phyloP scores from a whole-genome alignment of 495 filamentous ascomycete species.

The Penicillium goetzii region DNA sequence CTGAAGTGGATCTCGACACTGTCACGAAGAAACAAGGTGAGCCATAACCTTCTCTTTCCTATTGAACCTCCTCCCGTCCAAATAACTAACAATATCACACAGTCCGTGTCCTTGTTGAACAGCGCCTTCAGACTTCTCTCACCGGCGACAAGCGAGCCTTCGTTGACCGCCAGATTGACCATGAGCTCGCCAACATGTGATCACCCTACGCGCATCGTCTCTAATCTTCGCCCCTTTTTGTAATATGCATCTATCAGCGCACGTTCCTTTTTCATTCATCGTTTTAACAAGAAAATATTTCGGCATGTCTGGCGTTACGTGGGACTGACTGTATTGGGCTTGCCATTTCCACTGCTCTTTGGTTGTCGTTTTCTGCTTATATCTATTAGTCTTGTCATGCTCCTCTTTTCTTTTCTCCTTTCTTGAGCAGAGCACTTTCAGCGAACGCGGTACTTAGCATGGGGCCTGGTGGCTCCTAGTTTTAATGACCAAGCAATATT shows the following conservation, averaged over 20 bases:
- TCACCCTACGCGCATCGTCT: constrained; percentile 5
- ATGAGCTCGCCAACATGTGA: constrained; percentile 92
- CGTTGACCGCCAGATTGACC: constrained; percentile 89
- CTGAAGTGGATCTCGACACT: constrained; percentile 91
- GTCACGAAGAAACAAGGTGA: constrained; percentile 96
- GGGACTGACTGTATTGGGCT: constrained; percentile 11
- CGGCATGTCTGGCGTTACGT: constrained; percentile 40
- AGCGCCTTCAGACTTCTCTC: constrained; percentile 85
- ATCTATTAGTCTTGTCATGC: constrained; percentile 2
- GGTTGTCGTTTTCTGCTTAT: neutral
- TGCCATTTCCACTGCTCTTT: constrained; percentile 13
- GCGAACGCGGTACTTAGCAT: constrained; percentile 3
- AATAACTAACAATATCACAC: constrained; percentile 26
- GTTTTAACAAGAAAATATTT: constrained; percentile 20
- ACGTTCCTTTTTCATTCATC: constrained; percentile 8
- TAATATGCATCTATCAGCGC: constrained; percentile 33
- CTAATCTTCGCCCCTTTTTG: constrained; percentile 10
- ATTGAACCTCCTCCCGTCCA: neutral
- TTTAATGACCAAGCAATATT: constrained; percentile 11
- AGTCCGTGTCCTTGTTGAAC: constrained; percentile 88
- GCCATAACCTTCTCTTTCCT: constrained; percentile 14
- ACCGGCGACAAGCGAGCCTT: constrained; percentile 79
- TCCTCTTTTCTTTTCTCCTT: neutral
- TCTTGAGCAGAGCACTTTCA: constrained; percentile 12
- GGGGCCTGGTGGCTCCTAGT: constrained; percentile 2